A percentile compares a stretch with the other conserved stretches of the same genome.
These are phyloP conservation scores for Pyricularia grisea DNA, from an alignment of 2,329 filamentous ascomycete genomes.

Conservation along the genomic window DNA sequence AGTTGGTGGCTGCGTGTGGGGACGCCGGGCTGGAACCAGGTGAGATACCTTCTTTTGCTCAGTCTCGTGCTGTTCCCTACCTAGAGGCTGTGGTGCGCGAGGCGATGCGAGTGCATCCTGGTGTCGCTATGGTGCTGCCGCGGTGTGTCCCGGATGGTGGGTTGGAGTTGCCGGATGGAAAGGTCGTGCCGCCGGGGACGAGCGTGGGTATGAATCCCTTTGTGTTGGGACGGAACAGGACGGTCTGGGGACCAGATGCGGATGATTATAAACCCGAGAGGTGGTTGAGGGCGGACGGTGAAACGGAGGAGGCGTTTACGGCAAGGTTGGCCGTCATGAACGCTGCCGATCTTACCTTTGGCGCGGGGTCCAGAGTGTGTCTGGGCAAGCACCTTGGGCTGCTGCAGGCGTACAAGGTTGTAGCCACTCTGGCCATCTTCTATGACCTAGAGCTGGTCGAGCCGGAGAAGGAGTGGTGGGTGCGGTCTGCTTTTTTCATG, in stretches of 20 bases:
- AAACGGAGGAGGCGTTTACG: constrained; percentile 22
- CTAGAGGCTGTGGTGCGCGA: constrained; percentile 44
- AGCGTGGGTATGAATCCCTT: constrained; percentile 32
- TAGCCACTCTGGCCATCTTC: constrained; percentile 29
- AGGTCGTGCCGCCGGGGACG: constrained; percentile 25
- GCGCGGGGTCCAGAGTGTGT: constrained; percentile 28
- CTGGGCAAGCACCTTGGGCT: constrained; percentile 24
- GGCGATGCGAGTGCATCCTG: constrained; percentile 37
- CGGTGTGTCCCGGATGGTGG: constrained; percentile 31
- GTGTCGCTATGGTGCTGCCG: constrained; percentile 36
- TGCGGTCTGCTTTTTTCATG: constrained; percentile 8
- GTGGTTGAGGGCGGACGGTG: constrained; percentile 28
- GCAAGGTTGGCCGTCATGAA: constrained; percentile 26
- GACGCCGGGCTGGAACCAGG: constrained; percentile 7
- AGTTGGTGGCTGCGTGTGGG: constrained; percentile 23
- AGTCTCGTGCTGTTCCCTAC: constrained; percentile 25
- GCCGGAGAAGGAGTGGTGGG: constrained; percentile 13
- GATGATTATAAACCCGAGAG: constrained; percentile 35
- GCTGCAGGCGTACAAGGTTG: constrained; percentile 25
- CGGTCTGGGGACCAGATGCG: constrained; percentile 33
- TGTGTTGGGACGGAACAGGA: constrained; percentile 26
- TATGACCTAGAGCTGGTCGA: constrained; percentile 25
- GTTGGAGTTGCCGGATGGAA: constrained; percentile 20
- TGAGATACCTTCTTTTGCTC: constrained; percentile 4
- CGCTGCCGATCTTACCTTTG: constrained; percentile 26